Evolutionary conservation across 352 stramenopile genomes (phyloP).

Genomic region (Elongisporangium anandrum): DNA sequence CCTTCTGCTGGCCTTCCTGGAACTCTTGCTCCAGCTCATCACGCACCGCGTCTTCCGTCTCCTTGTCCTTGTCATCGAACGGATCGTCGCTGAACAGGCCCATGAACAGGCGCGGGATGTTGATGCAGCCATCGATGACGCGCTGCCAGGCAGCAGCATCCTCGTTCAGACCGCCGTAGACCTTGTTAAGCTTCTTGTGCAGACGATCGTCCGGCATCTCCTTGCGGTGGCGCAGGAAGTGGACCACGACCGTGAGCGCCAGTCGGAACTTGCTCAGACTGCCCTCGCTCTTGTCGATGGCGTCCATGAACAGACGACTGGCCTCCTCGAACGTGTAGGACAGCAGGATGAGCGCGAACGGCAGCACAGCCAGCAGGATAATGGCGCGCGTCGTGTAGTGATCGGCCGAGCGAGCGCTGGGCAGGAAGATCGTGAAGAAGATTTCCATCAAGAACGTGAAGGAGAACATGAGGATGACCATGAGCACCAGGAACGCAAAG

Average conservation of each 20-base stretch:
- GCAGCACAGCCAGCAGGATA: conserved; percentile 59
- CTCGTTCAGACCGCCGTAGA: conserved; percentile 47
- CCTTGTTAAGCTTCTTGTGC: conserved; percentile 37
- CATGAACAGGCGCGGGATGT: conserved; percentile 30
- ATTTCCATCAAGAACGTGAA: conserved; percentile 89
- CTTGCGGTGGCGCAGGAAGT: conserved; percentile 73
- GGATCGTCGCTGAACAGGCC: conserved; percentile 59
- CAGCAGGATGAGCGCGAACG: conserved; percentile 76
- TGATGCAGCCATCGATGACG: conserved; percentile 34
- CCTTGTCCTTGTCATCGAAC: conserved; percentile 75
- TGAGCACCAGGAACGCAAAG: conserved; percentile 85
- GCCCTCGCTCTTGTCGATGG: conserved; percentile 82
- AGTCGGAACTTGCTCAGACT: conserved; percentile 81
- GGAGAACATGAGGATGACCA: conserved; percentile 89
- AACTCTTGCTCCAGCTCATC: conserved; percentile 59
- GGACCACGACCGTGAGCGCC: conserved; percentile 77
- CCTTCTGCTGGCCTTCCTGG: conserved; percentile 41
- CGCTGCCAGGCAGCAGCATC: conserved; percentile 62
- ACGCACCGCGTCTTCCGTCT: conserved; percentile 63
- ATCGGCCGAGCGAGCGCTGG: conserved; percentile 61
- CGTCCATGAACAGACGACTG: conserved; percentile 74
- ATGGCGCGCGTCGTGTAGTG: conserved; percentile 73
- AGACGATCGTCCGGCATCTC: conserved; percentile 82
- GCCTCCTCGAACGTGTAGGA: conserved; percentile 87
- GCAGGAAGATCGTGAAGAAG: conserved; percentile 89